Base-by-base conservation (phyloP, 108 stramenopile species). In the Cyclotella distinguenda region DNA sequence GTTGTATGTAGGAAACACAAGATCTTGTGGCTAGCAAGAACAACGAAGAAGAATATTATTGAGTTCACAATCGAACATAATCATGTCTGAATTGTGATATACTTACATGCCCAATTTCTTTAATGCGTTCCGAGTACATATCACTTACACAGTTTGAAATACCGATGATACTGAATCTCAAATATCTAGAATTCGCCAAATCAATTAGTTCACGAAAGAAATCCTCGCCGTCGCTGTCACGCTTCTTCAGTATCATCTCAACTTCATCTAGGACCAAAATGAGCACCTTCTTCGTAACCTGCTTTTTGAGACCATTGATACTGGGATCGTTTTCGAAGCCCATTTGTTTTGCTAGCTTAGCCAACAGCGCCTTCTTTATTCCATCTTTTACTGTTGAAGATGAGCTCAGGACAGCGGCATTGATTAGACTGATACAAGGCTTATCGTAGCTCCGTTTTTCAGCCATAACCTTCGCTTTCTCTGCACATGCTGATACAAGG, bases 221-320 rank as follows among this genome's bases (percentile, higher is more conserved):
- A 42, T 45, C 48, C 64, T 84, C 81, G 33, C 39, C 46, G 53
- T 72, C 28, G 3, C 66, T 34, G n/a, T 51, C 74, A 23, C 61
- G 54, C 30, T 50, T 67, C 43, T 68, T 76, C 19, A 87, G 47
- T 9, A 92, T 48, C 48, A 74, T 72, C 44, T 92, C 91, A 15
- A 92, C 76, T 70, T 92, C 91, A 67, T 92, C 91, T 19, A 92
- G 18, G 16, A 92, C 67, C 38, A 91, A 61, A 23, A 89, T 46
- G 6, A 82, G 47, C 1, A 74, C 61, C 21, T 47, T 76, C 66
- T 63, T 63, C 42, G 40, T 13, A 26, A 74, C 19, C 54, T 26
- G 34, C 31, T 78, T 62, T 44, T 66, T 19, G 16, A 72, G 55
- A 28, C 12, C 21, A 16, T 1, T 1, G 46, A 60, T 56, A n/a